A percentile compares a stretch with the other conserved stretches of the same genome.
These are phyloP conservation scores for Botryosphaeria dothidea DNA, from an alignment of 2,329 filamentous ascomycete genomes.

Conservation along the genomic window DNA sequence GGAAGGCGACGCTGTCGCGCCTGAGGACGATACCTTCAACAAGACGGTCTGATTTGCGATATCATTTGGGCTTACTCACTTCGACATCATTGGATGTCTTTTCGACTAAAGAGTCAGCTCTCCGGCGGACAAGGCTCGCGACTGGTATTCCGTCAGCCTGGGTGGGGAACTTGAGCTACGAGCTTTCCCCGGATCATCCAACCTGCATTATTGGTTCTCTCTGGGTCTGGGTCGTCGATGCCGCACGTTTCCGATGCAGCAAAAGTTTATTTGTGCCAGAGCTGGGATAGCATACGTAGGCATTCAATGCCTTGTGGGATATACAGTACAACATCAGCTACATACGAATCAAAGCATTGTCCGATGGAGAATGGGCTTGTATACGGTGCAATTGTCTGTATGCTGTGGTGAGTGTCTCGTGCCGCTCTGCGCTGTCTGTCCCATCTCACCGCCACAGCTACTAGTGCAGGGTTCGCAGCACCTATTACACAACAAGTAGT, in stretches of 20 bases:
- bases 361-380: background rate
- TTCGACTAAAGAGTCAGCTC: background rate
- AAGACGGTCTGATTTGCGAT: background rate
- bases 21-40: conserved; percentile 15
- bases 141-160: background rate
- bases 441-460: background rate
- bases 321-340: background rate
- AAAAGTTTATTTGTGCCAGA: background rate
- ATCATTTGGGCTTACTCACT: background rate
- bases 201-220: background rate
- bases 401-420: background rate
- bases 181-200: background rate
- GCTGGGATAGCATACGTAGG: background rate
- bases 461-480: background rate
- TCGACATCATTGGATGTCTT: background rate
- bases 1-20: background rate
- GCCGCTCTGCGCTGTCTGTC: background rate
- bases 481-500: background rate
- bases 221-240: background rate
- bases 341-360: background rate
- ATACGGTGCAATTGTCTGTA: background rate
- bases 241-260: conserved; percentile 6
- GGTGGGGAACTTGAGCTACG: background rate
- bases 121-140: background rate
- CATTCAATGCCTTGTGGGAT: background rate